These are phyloP conservation scores for Candida frijolesensis DNA, from an alignment of 1,139 yeast species.

Conservation along the genomic window DNA sequence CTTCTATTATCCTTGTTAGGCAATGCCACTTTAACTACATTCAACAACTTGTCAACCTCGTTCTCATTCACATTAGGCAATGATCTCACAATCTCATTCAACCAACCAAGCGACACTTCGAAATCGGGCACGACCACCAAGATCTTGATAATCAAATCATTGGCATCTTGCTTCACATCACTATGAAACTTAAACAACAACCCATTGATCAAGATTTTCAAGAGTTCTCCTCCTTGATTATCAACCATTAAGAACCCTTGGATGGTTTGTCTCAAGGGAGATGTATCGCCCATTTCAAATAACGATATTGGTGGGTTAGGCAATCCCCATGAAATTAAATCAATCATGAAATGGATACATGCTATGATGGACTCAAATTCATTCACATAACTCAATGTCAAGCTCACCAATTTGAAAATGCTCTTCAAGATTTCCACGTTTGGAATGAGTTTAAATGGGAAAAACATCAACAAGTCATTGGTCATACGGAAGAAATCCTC, in stretches of 20 bases:
- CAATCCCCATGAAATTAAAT: conserved; percentile 82
- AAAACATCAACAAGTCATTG: conserved; percentile 77
- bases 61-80: conserved; percentile 68
- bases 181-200: conserved; percentile 70
- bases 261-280: conserved; percentile 52
- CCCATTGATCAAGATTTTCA: conserved; percentile 61
- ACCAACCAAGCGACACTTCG: conserved; percentile 57
- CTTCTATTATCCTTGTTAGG: conserved; percentile 72
- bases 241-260: conserved; percentile 37
- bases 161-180: conserved; percentile 74
- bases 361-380: conserved; percentile 74
- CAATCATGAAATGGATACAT: conserved; percentile 75
- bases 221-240: conserved; percentile 60
- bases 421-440: conserved; percentile 59
- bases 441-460: conserved; percentile 65
- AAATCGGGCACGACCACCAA: conserved; percentile 52
- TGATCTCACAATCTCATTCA: conserved; percentile 52
- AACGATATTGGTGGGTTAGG: conserved; percentile 78
- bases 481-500: conserved; percentile 90
- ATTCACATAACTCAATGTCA: conserved; percentile 54
- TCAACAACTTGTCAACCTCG: conserved; percentile 64
- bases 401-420: conserved; percentile 61
- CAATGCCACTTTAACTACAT: conserved; percentile 60
- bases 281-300: conserved; percentile 48
- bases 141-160: conserved; percentile 71